Evolutionary conservation across 495 filamentous ascomycete genomes (phyloP).

Genomic region (Neurospora terricola): DNA sequence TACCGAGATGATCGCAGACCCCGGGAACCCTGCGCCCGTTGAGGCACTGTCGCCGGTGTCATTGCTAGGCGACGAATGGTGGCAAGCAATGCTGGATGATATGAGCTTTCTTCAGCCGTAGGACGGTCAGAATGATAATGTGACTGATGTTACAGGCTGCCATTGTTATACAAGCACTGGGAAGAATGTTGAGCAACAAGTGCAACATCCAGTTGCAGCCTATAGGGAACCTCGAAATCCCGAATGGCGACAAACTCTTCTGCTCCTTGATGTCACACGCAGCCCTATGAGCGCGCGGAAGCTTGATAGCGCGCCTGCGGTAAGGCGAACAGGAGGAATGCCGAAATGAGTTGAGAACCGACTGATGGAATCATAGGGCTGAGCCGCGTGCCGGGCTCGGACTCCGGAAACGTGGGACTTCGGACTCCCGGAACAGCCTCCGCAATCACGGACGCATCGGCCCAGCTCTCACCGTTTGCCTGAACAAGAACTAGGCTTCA

Average conservation of each 20-base stretch:
- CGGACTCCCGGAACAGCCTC: neutral
- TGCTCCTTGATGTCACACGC: neutral
- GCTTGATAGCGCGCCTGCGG: neutral
- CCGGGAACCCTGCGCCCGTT: neutral
- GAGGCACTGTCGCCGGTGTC: neutral
- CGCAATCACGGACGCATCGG: neutral
- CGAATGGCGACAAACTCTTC: neutral
- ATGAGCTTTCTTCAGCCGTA: slow-evolving; percentile 1
- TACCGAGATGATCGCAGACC: neutral
- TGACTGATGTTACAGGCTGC: neutral
- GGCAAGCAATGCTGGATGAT: slow-evolving; percentile 7
- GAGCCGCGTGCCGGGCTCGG: neutral
- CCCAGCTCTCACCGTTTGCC: neutral
- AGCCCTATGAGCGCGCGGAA: neutral
- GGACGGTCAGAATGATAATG: neutral
- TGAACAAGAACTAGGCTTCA: neutral
- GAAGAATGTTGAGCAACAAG: neutral
- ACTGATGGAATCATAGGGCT: neutral
- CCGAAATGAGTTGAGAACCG: neutral
- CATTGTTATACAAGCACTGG: neutral
- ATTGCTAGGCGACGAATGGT: slow-evolving; percentile 6
- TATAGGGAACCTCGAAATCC: neutral
- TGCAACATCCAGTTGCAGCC: neutral
- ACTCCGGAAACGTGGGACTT: neutral
- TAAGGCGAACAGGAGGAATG: neutral